Evolutionary conservation across 768 basidiomycete genomes (phyloP).

Genomic region (Lactarius deliciosus): DNA sequence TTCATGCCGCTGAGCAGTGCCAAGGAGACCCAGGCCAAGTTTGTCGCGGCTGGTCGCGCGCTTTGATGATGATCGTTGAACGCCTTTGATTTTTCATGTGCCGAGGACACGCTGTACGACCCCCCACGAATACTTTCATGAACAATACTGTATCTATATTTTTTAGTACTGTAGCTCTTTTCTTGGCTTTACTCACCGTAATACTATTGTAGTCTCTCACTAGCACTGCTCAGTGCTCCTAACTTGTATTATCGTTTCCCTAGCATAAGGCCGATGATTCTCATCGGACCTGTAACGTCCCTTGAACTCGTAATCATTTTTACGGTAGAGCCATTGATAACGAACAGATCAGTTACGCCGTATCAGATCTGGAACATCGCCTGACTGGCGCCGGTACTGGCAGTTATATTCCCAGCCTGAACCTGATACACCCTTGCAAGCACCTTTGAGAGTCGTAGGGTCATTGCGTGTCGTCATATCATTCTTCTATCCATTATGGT

Average conservation of each 20-base stretch:
- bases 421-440: no score
- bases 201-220: background rate
- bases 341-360: background rate
- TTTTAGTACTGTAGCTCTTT: background rate
- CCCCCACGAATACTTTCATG: background rate
- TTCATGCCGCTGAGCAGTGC: constrained; percentile 10
- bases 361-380: no score
- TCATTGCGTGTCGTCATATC: no score
- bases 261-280: background rate
- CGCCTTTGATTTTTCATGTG: background rate
- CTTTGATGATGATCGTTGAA: constrained; percentile 10
- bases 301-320: background rate
- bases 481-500: no score
- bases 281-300: background rate
- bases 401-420: no score
- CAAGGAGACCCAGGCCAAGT: background rate
- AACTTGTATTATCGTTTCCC: background rate
- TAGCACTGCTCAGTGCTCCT: background rate
- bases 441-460: no score
- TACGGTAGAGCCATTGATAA: background rate
- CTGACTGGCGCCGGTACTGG: no score
- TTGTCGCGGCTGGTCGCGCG: constrained; percentile 18
- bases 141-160: constrained; percentile 3
- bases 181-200: background rate
- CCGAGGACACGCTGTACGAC: background rate